Base-by-base conservation (phyloP, 768 basidiomycete genomes). In the Mycena leptocephala region DNA sequence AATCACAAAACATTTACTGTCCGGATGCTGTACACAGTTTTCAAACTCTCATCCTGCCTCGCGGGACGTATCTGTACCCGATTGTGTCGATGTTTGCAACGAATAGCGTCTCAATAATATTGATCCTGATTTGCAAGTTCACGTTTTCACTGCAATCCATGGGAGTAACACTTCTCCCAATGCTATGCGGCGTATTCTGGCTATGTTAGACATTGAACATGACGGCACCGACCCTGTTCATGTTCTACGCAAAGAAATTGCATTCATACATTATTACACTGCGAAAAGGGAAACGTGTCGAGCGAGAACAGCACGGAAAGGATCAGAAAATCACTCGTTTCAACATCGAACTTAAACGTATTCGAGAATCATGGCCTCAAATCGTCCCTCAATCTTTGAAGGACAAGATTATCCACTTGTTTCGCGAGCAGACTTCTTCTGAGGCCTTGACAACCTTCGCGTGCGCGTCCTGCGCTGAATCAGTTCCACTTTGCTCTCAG, bases 401-500 rank as follows among this genome's bases (percentile, higher is more conserved):
- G 46, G 43, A 75, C 33, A 48, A 64, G 35, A 26, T 63, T 18
- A 56, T 75, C 32, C 11, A 20, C 5, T 26, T 39, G 9, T 75
- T 75, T 39, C 67, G 67, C 6, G 58, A 69, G 16, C 37, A 41
- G 18, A 75, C 67, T 2, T 62, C 58, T 32, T 75, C 74, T 2
- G 32, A 61, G 32, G 68, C 61, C 0, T 61, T 75, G 13, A 4
- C 73, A 7, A 68, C 58, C 5, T 74, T 67, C 32, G 61, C 56
- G 1, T 74, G 72, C 37, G 72, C 73, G 4, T 59, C 66, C 2
- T 74, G 73, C 26, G 73, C 65, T 20, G 67, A 69, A 28, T 3
- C 66, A 10, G 24, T 24, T 11, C 59, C 61, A 11, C 24, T 69
- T 20, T 35, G 35, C 5, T 53, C 62, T 30, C 66, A 63, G n/a